Conservation (phyloP, 441 rosid species). For the Metrosideros polymorpha region DNA sequence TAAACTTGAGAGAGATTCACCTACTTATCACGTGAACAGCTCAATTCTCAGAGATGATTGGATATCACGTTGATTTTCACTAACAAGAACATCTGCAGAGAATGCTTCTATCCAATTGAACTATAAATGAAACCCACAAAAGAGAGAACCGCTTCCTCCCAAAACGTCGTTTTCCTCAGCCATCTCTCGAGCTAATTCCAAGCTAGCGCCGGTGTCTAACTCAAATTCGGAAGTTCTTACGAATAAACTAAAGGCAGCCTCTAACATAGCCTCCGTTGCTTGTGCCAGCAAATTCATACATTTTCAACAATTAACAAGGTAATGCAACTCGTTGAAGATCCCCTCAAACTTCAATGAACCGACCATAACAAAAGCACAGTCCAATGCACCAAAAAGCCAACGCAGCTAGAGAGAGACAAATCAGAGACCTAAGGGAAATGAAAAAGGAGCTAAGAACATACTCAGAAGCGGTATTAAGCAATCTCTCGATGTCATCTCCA, state of each 20-base stretch:
- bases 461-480: constrained; percentile 87
- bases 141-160: background rate
- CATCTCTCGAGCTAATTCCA: background rate
- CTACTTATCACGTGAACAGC: background rate
- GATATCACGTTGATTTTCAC: background rate
- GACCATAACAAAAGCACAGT: background rate
- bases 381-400: background rate
- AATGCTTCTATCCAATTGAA: background rate
- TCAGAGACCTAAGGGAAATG: background rate
- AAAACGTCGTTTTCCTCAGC: background rate
- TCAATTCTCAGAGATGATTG: background rate
- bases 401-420: background rate
- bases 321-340: background rate
- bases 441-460: constrained; percentile 13
- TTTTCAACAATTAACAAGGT: background rate
- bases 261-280: background rate
- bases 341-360: background rate
- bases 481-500: constrained; percentile 67
- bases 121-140: background rate
- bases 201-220: background rate
- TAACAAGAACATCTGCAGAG: background rate
- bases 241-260: background rate
- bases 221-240: background rate
- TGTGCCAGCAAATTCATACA: background rate
- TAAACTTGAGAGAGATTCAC: background rate